Percentiles rank a stretch among this genome's conserved stretches.
phyloP scores from a whole-genome alignment of 1,284 basidiomycete species.

The Leccinum solheimii region DNA sequence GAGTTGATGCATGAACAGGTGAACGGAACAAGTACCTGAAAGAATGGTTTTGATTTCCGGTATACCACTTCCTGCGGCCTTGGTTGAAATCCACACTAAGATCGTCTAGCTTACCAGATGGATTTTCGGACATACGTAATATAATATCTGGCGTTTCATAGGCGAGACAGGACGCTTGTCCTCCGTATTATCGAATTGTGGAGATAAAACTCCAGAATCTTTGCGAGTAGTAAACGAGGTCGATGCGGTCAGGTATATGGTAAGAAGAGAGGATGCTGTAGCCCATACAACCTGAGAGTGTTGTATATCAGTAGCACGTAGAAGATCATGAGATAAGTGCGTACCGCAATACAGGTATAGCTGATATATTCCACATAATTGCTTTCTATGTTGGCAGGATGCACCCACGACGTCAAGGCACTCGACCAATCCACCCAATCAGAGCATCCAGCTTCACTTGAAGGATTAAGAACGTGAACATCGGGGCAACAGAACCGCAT shows the following conservation, averaged over 20 bases:
- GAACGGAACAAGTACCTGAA: slow-evolving; percentile 54
- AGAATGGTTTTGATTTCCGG: slow-evolving; percentile 98
- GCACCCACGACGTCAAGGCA: slow-evolving; percentile 37
- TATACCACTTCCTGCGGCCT: slow-evolving; percentile 93
- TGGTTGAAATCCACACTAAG: slow-evolving; percentile 31
- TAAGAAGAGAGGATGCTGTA: slow-evolving; percentile 72
- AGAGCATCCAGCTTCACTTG: slow-evolving; percentile 51
- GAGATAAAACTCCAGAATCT: slow-evolving; percentile 72
- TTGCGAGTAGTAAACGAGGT: slow-evolving; percentile 86
- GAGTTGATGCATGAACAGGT: neutral
- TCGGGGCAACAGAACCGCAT: slow-evolving; percentile 79
- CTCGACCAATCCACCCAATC: slow-evolving; percentile 79
- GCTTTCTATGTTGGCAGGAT: slow-evolving; percentile 27
- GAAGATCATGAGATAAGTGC: slow-evolving; percentile 31
- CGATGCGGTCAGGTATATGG: slow-evolving; percentile 85
- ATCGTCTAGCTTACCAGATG: slow-evolving; percentile 16
- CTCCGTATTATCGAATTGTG: slow-evolving; percentile 42
- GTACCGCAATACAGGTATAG: slow-evolving; percentile 78
- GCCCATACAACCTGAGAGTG: slow-evolving; percentile 66
- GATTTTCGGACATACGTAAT: slow-evolving; percentile 61
- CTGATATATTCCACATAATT: slow-evolving; percentile 65
- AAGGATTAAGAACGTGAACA: slow-evolving; percentile 31
- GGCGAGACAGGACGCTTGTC: slow-evolving; percentile 28
- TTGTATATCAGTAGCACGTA: slow-evolving; percentile 5
- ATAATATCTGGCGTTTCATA: slow-evolving; percentile 70